A percentile compares a stretch with the other conserved stretches of the same genome.
These are phyloP conservation scores for Parasitella parasitica DNA, from an alignment of 371 early-diverging fungal species.

Conservation along the genomic window DNA sequence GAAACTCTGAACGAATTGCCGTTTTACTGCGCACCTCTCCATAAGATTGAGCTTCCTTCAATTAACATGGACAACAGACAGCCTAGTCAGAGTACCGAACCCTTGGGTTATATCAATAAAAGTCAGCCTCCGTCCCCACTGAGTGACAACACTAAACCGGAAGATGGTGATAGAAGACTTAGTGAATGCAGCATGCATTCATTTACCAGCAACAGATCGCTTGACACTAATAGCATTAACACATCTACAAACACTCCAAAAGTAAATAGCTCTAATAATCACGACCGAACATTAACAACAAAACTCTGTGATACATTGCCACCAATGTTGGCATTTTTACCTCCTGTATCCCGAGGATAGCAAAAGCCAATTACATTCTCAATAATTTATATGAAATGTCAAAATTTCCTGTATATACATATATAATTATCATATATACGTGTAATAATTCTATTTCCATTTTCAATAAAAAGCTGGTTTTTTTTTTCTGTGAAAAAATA, in stretches of 20 bases:
- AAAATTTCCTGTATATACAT: not conserved
- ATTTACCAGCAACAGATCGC: not conserved
- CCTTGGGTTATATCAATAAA: constrained; percentile 10
- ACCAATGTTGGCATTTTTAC: not conserved
- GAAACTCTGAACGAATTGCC: constrained; percentile 37
- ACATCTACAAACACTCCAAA: not conserved
- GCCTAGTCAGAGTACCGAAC: constrained; percentile 8
- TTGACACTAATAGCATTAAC: not conserved
- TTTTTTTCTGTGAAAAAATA: not conserved
- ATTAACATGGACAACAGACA: constrained; percentile 11
- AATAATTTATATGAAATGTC: not conserved
- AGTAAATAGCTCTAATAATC: not conserved
- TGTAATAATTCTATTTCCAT: not conserved
- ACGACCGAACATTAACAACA: not conserved
- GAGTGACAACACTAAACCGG: not conserved
- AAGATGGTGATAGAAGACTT: not conserved
- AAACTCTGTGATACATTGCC: no score
- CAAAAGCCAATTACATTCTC: not conserved
- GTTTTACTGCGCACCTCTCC: constrained; percentile 43
- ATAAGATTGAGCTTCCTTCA: constrained; percentile 33
- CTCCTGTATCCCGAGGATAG: not conserved
- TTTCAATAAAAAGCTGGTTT: not conserved
- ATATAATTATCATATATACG: not conserved
- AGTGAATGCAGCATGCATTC: not conserved
- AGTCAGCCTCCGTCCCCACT: constrained; percentile 11